Base-by-base conservation (phyloP, 192 early-diverging fungal species). In the Podila epigama region DNA sequence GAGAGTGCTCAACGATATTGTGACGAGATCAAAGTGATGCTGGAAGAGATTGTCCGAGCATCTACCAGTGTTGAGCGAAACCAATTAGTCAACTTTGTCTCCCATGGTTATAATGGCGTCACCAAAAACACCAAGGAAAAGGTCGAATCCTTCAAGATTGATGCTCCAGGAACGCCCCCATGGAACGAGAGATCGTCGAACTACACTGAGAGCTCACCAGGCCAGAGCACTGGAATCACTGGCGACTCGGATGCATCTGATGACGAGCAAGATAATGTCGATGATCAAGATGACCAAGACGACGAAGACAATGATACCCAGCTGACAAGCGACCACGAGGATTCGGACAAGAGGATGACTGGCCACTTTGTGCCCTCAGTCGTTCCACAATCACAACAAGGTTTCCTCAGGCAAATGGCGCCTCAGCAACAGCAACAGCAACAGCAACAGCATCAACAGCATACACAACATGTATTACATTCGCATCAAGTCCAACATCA, bases 21-120 rank as follows among this genome's bases (percentile, higher is more conserved):
- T 28, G 51, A 77, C 8, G 73, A 77, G 33, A 68, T 68, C 50
- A 77, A 77, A 40, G 35, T 25, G n/a, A 77, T 77, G 66, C 48
- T 77, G 4, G 5, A 53, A 10, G 66, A 63, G 5, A 77, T 77
- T 53, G 60, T 77, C 4, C 52, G 66, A 16, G 65, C 65, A 18
- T 77, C 73, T 0, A 52, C 73, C 0, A 77, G 73, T 54, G 33
- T 60, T 13, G 73, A 77, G 55, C 73, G 73, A 5, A 20, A 28
- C 20, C 16, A 37, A n/a, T 7, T 68, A 3, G 25, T 68, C 36
- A 32, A 41, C 15, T 68, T 54, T 68, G 60, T 68, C 8, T 25
- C 20, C 8, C 60, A 68, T 33, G 40, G 56, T 0, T 77, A 77
- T 32, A 35, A 28, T 3, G 39, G 55, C 1, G 59, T 75, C 5